Evolutionary conservation across 306 rosid species (phyloP), one percentile per base, ranked within the genome.

Genomic region (Ceratonia siliqua): DNA sequence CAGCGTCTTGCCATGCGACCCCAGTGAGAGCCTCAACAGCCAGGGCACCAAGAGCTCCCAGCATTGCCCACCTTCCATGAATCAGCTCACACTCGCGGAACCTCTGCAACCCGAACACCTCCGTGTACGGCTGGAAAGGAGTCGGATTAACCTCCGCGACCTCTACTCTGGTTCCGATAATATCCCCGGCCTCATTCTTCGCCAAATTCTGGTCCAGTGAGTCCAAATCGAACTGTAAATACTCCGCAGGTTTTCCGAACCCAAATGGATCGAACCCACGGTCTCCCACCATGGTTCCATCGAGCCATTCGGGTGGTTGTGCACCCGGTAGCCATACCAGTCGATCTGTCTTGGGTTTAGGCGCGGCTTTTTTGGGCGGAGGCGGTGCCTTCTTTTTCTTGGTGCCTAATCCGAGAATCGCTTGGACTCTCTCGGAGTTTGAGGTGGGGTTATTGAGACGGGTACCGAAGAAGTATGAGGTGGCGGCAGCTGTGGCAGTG

Each of bases 31-130:
- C 92, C 58, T 92, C 97, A 36, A 92, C 96, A 11, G 96, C 81
- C 33, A 92, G 68, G 6, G 96, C 97, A 30, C 97, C 97, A 22
- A 91, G 93, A 13, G 87, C 62, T 6, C 93, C 97, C 25, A 92
- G 78, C 97, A 92, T 89, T 2, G 96, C 97, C 97, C 96, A 92
- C 78, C 90, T 80, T 41, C 93, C 97, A 53, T 92, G 97, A 35
- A 92, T 92, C 57, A 89, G 13, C 74, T 92, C 96, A 9, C 96
- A 92, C 65, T 92, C 96, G 0, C 93, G 82, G 81, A 92, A 92
- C 83, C 96, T 86, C 86, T 88, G 93, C 57, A 89, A 24, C 6
- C 97, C 96, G 21, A 92, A 92, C 0, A 92, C 96, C 84, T 92
- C 96, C 18, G 86, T 0, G 78, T 92, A 90, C 0, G 96, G 97